These are phyloP conservation scores for Stylosanthes scabra DNA, from an alignment of 331 rosid genomes.

Conservation along the genomic window DNA sequence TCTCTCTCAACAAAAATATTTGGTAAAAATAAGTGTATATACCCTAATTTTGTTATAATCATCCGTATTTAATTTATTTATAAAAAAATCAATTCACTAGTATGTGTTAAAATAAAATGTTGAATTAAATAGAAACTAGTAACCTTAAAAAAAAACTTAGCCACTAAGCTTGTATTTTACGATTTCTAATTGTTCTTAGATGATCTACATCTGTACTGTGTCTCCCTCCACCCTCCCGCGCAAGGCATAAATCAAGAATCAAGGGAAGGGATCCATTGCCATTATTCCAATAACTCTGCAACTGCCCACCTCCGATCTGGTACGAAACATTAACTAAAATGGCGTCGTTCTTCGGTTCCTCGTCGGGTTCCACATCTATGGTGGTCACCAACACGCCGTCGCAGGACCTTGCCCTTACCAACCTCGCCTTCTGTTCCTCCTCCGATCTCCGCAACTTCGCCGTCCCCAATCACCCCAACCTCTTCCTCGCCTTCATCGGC, in stretches of 20 bases:
- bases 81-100: no score
- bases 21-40: no score
- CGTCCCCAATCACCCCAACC: slow-evolving; percentile 55
- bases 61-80: no score
- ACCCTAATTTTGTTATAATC: no score
- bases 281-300: background rate
- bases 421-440: slow-evolving; percentile 76
- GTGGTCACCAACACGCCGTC: slow-evolving; percentile 75
- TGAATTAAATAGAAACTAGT: no score
- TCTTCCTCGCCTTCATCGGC: slow-evolving; percentile 67
- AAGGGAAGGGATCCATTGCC: slow-evolving; percentile 19
- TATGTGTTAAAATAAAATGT: no score
- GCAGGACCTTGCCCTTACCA: slow-evolving; percentile 69
- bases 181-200: no score
- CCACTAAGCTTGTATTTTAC: no score
- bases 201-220: no score
- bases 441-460: slow-evolving; percentile 78
- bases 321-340: slow-evolving; percentile 27
- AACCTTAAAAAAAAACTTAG: no score
- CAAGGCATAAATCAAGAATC: background rate
- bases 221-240: slow-evolving; percentile 39
- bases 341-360: slow-evolving; percentile 63
- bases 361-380: slow-evolving; percentile 55
- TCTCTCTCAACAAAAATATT: no score
- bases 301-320: slow-evolving; percentile 35